Evolutionary conservation across 345 rosid genomes (phyloP).

Genomic region (Bruguiera sexangula): DNA sequence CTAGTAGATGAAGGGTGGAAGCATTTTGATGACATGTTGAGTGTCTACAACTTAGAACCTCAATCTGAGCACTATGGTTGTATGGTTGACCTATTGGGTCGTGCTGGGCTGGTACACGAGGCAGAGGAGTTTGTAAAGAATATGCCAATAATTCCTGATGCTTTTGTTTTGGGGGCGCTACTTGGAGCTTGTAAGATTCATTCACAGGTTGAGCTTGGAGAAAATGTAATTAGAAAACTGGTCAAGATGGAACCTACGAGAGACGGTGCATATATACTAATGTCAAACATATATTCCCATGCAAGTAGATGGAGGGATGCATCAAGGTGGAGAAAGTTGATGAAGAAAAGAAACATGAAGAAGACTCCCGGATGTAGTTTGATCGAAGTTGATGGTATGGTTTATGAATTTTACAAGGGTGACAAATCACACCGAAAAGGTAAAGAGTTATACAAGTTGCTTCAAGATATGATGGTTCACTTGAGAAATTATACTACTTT

Average conservation of each 20-base stretch:
- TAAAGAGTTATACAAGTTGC: conserved; percentile 31
- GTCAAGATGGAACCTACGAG: conserved; percentile 34
- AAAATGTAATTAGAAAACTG: conserved; percentile 35
- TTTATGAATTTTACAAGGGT: conserved; percentile 50
- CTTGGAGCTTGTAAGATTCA: conserved; percentile 49
- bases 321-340: conserved; percentile 37
- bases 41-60: conserved; percentile 44
- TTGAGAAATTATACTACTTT: conserved; percentile 5
- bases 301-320: conserved; percentile 51
- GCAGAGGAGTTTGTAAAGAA: conserved; percentile 38
- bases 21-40: conserved; percentile 46
- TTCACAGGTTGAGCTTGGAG: conserved; percentile 47
- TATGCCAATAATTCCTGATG: conserved; percentile 49
- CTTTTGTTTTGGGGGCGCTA: conserved; percentile 53
- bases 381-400: conserved; percentile 42
- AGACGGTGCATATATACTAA: conserved; percentile 45
- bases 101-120: conserved; percentile 42
- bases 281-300: conserved; percentile 55
- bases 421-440: conserved; percentile 45
- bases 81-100: conserved; percentile 58
- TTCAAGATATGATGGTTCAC: conserved; percentile 6
- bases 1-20: conserved; percentile 40
- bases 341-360: conserved; percentile 44
- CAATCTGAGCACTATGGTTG: conserved; percentile 53
- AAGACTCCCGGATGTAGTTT: conserved; percentile 57